phyloP scores from a whole-genome alignment of 1,139 yeast genomes.

The Kurtzmaniella quercitrusa region DNA sequence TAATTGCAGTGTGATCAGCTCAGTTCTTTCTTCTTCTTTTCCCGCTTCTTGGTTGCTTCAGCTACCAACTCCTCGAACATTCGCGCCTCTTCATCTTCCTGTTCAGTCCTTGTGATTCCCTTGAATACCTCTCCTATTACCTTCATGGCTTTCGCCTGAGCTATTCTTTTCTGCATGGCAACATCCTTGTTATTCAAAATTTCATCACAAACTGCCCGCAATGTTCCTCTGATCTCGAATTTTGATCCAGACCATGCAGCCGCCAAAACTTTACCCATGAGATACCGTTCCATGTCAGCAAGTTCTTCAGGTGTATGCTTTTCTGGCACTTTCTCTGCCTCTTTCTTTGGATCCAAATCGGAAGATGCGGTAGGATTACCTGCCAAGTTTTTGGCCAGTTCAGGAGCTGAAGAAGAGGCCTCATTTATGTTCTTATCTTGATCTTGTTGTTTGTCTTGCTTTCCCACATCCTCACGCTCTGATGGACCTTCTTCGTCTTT shows the following conservation, averaged over 20 bases:
- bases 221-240: constrained; percentile 84
- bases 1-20: constrained; percentile 4
- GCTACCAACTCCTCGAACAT: constrained; percentile 81
- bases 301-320: constrained; percentile 76
- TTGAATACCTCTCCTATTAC: constrained; percentile 73
- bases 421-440: constrained; percentile 7
- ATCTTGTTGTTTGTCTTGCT: constrained; percentile 5
- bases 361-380: constrained; percentile 4
- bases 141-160: constrained; percentile 76
- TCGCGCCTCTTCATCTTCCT: constrained; percentile 81
- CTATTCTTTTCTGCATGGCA: constrained; percentile 51
- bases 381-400: no score
- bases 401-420: constrained; percentile 3
- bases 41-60: constrained; percentile 81
- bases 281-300: constrained; percentile 79
- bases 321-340: constrained; percentile 26
- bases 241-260: constrained; percentile 97
- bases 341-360: constrained; percentile 10
- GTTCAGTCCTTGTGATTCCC: constrained; percentile 64
- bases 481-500: constrained; percentile 24
- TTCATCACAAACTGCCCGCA: constrained; percentile 79
- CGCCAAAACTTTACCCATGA: constrained; percentile 86
- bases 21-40: constrained; percentile 36
- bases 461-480: constrained; percentile 4
- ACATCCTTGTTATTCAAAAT: constrained; percentile 65